Base-by-base conservation (phyloP, 305 asterid genomes). In the Ilex paraguariensis region DNA sequence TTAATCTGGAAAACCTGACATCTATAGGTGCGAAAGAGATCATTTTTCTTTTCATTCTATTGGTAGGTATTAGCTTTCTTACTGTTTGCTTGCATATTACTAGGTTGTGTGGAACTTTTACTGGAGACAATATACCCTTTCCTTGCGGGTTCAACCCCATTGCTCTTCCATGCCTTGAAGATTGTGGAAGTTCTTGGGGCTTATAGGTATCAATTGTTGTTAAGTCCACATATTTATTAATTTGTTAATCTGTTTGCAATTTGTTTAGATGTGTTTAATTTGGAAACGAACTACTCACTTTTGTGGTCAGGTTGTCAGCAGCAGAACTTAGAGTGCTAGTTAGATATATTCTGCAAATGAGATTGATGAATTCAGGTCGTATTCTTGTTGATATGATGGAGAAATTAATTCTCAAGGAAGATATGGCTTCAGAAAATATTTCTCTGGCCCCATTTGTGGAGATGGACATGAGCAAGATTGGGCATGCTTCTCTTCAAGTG, bases 131-230 rank as follows among this genome's bases (percentile, higher is more conserved):
- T 94, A 73, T 75, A 79, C 75, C 99, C 99, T 70, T 91, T 94
- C 83, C 80, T 94, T 70, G 81, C 85, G 8, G 84, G 96, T 68
- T 77, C 95, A 58, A 85, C 96, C 4, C 89, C 84, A 1, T 67
- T 91, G 78, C 95, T 88, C 72, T 79, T 91, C 70, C 89, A 87
- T 64, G 84, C 91, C 65, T 69, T 94, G 75, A 88, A 88, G 77
- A 85, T 91, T 75, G 90, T 94, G 66, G 98, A 91, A 76, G 90
- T 91, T 74, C 98, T 94, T 73, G 99, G 99, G 67, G 91, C 99
- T 36, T 87, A 91, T 68, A 87, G 93, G 99, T 94, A 79, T 72
- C 48, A 42, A 21, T 61, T 61, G 52, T 28, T 13, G 48, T 10
- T 46, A 40, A 32, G 56, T 60, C 33, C 56, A 17, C 31, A 59